These are phyloP conservation scores for Biscutella laevigata DNA, from an alignment of 441 rosid genomes.

Conservation along the genomic window DNA sequence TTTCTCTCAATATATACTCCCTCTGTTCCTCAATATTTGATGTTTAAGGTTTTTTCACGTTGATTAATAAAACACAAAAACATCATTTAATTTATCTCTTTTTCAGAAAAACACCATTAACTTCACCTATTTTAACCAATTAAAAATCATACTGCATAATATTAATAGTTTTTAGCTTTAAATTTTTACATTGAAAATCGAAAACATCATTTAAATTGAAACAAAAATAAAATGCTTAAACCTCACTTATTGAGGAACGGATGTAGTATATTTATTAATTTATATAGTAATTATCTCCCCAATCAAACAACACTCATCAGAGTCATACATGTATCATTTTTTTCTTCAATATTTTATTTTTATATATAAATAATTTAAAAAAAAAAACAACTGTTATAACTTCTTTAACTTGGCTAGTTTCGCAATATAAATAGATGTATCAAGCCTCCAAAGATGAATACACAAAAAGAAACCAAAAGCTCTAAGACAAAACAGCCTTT, in stretches of 20 bases:
- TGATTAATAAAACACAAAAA: too few species aligned
- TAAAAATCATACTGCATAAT: too few species aligned
- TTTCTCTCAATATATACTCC: too few species aligned
- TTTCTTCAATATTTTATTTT: conserved; percentile 6
- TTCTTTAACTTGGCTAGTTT: conserved; percentile 4
- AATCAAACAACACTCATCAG: conserved; percentile 25
- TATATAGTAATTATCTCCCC: conserved; percentile 17
- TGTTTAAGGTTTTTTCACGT: too few species aligned
- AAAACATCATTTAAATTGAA: background rate
- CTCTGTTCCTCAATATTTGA: too few species aligned
- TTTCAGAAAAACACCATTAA: too few species aligned
- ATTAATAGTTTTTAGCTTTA: too few species aligned
- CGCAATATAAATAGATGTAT: conserved; percentile 24
- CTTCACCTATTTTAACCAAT: too few species aligned
- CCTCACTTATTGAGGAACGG: too few species aligned
- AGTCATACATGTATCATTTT: conserved; percentile 28
- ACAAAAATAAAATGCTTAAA: too few species aligned
- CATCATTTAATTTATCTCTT: too few species aligned
- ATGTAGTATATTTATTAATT: background rate
- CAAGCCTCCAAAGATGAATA: conserved; percentile 7
- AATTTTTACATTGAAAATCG: too few species aligned
- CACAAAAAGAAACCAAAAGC: conserved; percentile 20
- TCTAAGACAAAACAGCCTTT: conserved; percentile 17
- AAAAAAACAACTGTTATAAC: background rate
- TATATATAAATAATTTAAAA: background rate